Conservation (phyloP, 164 flowering plant species). For the Tetrastigma voinierianum region DNA sequence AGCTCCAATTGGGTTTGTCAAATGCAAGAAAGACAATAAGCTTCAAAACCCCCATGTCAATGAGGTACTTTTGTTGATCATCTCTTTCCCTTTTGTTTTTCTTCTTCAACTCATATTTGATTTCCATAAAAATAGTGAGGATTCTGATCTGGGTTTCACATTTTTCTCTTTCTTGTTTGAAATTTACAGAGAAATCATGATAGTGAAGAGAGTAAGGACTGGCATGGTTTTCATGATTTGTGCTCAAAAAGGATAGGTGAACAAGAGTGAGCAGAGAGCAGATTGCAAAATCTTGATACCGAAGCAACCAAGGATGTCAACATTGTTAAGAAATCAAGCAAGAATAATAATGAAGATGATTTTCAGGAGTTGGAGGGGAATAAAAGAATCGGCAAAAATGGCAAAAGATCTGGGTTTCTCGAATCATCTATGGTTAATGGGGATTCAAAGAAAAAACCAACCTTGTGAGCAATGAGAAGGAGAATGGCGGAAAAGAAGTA, state of each 20-base stretch:
- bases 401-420: not conserved
- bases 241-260: constrained; percentile 3
- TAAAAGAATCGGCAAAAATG: not conserved
- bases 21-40: not conserved
- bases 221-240: not conserved
- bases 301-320: not conserved
- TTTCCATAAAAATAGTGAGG: not conserved
- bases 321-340: constrained; percentile 11
- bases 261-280: constrained; percentile 7
- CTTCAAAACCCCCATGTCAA: not conserved
- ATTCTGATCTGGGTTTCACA: too few species aligned
- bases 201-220: not conserved
- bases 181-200: constrained; percentile 19
- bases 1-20: not conserved
- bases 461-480: constrained; percentile 16
- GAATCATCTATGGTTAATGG: too few species aligned
- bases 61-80: not conserved
- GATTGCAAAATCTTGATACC: not conserved
- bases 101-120: not conserved
- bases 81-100: not conserved
- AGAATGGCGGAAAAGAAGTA: constrained; percentile 16
- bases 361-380: not conserved
- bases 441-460: constrained; percentile 10
- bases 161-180: not conserved
- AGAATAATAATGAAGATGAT: constrained; percentile 2